phyloP scores from a whole-genome alignment of 495 filamentous ascomycete genomes.

The Trichoderma orchidacearum region DNA sequence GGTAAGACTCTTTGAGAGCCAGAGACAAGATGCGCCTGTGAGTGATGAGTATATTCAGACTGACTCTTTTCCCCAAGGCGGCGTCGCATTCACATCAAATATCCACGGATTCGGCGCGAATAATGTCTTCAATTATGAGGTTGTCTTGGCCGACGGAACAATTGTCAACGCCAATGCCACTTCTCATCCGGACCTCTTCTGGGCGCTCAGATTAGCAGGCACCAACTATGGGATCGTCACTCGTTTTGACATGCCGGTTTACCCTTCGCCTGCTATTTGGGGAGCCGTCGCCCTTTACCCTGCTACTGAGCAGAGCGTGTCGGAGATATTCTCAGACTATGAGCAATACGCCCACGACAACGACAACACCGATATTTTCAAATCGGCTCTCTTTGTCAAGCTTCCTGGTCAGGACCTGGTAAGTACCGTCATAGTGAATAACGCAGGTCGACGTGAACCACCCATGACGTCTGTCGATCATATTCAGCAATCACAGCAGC shows the following conservation, averaged over 20 bases:
- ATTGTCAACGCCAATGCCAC: conserved; percentile 32
- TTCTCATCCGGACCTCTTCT: conserved; percentile 32
- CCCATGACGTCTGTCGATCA: too few relatives aligned
- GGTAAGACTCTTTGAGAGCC: too few relatives aligned
- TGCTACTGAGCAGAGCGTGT: background rate
- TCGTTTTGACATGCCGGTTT: conserved; percentile 19
- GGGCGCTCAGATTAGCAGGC: conserved; percentile 38
- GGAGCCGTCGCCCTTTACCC: background rate
- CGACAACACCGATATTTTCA: too few relatives aligned
- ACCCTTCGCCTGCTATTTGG: background rate
- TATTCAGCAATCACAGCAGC: too few relatives aligned
- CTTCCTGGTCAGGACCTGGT: too few relatives aligned
- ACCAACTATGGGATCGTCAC: conserved; percentile 46
- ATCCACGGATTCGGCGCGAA: conserved; percentile 31
- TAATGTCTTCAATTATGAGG: conserved; percentile 32
- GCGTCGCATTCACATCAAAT: conserved; percentile 25
- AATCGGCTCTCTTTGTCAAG: too few relatives aligned
- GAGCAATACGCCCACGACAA: background rate
- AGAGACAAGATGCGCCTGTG: too few relatives aligned
- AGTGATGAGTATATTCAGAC: too few relatives aligned
- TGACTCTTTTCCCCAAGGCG: too few relatives aligned
- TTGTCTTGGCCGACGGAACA: conserved; percentile 35
- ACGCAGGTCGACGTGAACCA: too few relatives aligned
- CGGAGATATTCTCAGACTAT: background rate
- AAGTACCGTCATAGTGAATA: too few relatives aligned